phyloP scores from a whole-genome alignment of 768 basidiomycete species.

The Cystofilobasidium ferigula region DNA sequence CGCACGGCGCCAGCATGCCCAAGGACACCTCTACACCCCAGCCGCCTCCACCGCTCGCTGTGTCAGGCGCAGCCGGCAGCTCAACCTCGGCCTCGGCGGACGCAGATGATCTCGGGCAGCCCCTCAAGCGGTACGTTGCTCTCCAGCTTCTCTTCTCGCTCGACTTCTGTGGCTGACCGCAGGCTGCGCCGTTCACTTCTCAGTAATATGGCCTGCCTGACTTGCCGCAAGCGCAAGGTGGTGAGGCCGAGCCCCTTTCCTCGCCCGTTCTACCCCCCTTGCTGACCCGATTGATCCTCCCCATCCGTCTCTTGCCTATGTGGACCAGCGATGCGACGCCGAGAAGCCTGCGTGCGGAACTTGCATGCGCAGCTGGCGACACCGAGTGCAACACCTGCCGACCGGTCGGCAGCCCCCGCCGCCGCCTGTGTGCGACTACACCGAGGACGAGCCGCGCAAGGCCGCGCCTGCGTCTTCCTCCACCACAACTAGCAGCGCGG shows the following conservation, averaged over 20 bases:
- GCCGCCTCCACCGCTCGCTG: too few relatives aligned
- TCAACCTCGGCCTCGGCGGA: too few relatives aligned
- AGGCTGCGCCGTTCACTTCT: background rate
- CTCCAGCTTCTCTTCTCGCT: too few relatives aligned
- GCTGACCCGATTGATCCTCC: background rate
- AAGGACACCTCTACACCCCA: too few relatives aligned
- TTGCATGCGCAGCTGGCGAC: background rate
- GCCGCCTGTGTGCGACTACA: conserved; percentile 2
- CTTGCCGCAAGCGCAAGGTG: background rate
- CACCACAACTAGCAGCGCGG: background rate
- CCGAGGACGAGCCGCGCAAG: background rate
- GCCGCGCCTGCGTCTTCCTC: background rate
- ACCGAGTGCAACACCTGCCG: background rate
- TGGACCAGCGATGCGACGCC: conserved; percentile 7
- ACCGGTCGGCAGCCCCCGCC: background rate
- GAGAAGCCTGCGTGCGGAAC: conserved; percentile 12
- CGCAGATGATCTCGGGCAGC: too few relatives aligned
- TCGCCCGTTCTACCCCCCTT: background rate
- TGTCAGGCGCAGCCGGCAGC: too few relatives aligned
- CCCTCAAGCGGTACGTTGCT: background rate
- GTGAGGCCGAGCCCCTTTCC: background rate
- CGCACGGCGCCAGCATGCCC: too few relatives aligned
- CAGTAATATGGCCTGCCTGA: background rate
- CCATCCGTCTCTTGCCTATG: background rate
- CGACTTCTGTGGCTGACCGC: background rate